These are phyloP conservation scores for Penicillium daleae DNA, from an alignment of 495 filamentous ascomycete genomes.

Conservation along the genomic window DNA sequence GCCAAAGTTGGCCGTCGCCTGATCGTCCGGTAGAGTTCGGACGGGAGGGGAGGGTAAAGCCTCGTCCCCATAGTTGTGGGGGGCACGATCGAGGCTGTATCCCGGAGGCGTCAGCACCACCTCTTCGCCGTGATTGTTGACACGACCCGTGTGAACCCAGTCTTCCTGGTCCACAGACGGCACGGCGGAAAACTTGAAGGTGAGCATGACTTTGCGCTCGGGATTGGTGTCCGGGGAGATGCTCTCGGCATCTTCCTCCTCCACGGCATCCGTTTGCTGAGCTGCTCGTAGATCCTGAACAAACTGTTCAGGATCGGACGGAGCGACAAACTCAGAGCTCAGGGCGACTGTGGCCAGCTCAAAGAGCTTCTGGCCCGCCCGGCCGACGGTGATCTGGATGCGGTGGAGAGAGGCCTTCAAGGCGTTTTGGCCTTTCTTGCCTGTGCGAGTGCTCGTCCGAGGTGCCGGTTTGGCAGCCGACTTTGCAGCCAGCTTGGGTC, in stretches of 20 bases:
- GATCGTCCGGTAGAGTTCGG: slow-evolving; percentile 32
- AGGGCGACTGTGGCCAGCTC: slow-evolving; percentile 33
- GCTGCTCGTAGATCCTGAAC: slow-evolving; percentile 27
- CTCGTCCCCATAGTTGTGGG: slow-evolving; percentile 36
- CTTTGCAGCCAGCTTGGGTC: not conserved
- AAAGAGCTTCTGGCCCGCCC: slow-evolving; percentile 30
- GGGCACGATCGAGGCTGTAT: slow-evolving; percentile 33
- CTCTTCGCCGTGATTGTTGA: slow-evolving; percentile 43
- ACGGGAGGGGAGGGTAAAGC: slow-evolving; percentile 38
- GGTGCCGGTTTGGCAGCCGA: not conserved
- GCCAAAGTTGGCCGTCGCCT: slow-evolving; percentile 35
- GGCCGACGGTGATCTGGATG: slow-evolving; percentile 18
- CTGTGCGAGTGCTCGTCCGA: not conserved
- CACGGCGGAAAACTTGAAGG: slow-evolving; percentile 21
- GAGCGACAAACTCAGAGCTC: slow-evolving; percentile 24
- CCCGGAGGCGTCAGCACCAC: slow-evolving; percentile 28
- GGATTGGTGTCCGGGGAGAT: not conserved
- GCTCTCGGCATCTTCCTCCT: slow-evolving; percentile 5
- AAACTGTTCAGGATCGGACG: slow-evolving; percentile 23
- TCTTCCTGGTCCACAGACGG: slow-evolving; percentile 33
- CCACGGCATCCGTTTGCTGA: slow-evolving; percentile 9
- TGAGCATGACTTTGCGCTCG: slow-evolving; percentile 3
- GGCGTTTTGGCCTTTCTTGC: slow-evolving; percentile 4
- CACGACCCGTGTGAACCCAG: slow-evolving; percentile 41
- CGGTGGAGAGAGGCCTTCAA: not conserved